Base-by-base conservation (phyloP, 2,329 filamentous ascomycete species). In the Fusarium tricinctum region DNA sequence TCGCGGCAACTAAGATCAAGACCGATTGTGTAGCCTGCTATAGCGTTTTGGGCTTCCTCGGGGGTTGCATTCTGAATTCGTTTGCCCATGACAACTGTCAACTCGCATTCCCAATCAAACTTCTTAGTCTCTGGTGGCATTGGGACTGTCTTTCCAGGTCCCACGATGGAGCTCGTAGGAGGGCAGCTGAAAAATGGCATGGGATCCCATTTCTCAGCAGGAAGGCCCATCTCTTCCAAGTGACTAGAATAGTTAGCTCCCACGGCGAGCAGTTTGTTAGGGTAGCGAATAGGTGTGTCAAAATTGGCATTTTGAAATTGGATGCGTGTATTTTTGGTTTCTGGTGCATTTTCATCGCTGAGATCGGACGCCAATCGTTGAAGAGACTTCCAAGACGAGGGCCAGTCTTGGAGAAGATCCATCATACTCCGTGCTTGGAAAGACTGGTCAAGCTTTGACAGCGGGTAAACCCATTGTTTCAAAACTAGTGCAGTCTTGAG, bases 121-220 rank as follows among this genome's bases (percentile, higher is more conserved):
- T 56, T 14, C 6, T 49, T 6, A 2, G 46, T 43, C 2, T 3
- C 19, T 4, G 28, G 4, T 4, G 28, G 38, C 0, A 52, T 7
- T 10, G 30, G 54, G 3, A 38, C n/a, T 6, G 47, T 44, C 6
- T 43, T 35, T 1, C 22, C 38, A 2, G 46, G 54, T 4, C 30
- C 38, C 0, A 57, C 19, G 8, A 48, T 30, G 0, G 51, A 48
- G 2, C 2, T 54, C 0, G 51, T 54, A 15, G 42, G 51, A 14
- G 51, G 51, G 6, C 51, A 54, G 9, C 51, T 47, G 23, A 54
- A 54, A 10, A 47, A 54, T 19, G 51, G 43, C 19, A 47, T n/a
- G 5, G 51, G 51, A 22, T 54, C 19, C 51, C 42, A 54, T 22
- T 54, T 54, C 23, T 54, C 42, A 15, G 19, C 23, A 10, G 33